These are phyloP conservation scores for Sphaerulina populicola DNA, from an alignment of 2,329 filamentous ascomycete species.

Conservation along the genomic window DNA sequence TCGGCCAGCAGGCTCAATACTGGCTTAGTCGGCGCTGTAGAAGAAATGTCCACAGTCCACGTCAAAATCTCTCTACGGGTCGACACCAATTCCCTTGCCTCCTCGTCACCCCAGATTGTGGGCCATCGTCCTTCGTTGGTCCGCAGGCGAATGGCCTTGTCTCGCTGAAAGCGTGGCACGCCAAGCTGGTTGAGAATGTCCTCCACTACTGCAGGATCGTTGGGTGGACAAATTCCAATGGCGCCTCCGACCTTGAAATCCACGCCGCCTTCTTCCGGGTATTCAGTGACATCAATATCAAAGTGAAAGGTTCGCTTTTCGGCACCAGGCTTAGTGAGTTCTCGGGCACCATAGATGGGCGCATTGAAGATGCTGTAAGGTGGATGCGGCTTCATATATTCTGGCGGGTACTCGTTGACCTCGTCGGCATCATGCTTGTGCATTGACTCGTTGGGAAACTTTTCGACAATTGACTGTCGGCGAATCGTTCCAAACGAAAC, in stretches of 20 bases:
- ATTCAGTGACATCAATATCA: slow-evolving; percentile 91
- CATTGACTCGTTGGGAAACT: slow-evolving; percentile 42
- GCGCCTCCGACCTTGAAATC: slow-evolving; percentile 97
- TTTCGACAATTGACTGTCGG: slow-evolving; percentile 45
- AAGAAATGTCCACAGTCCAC: slow-evolving; percentile 93
- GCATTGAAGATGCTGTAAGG: slow-evolving; percentile 88
- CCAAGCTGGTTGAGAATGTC: slow-evolving; percentile 74
- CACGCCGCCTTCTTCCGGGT: slow-evolving; percentile 71
- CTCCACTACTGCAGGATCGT: slow-evolving; percentile 67
- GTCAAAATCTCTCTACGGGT: slow-evolving; percentile 86
- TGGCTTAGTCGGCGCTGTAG: slow-evolving; percentile 80
- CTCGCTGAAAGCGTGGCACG: slow-evolving; percentile 71
- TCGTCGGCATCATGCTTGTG: slow-evolving; percentile 35
- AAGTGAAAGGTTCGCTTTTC: slow-evolving; percentile 98
- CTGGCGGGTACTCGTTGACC: slow-evolving; percentile 60
- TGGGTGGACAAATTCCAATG: slow-evolving; percentile 86
- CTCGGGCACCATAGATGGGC: slow-evolving; percentile 73
- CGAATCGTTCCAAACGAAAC: slow-evolving; percentile 44
- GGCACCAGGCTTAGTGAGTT: slow-evolving; percentile 77
- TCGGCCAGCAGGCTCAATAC: slow-evolving; percentile 80
- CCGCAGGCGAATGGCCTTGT: slow-evolving; percentile 71
- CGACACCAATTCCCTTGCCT: slow-evolving; percentile 75
- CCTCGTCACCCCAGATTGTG: slow-evolving; percentile 92
- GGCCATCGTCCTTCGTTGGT: slow-evolving; percentile 84
- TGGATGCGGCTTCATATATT: slow-evolving; percentile 87